phyloP scores from a whole-genome alignment of 305 asterid genomes.

The Fraxinus dipetala region DNA sequence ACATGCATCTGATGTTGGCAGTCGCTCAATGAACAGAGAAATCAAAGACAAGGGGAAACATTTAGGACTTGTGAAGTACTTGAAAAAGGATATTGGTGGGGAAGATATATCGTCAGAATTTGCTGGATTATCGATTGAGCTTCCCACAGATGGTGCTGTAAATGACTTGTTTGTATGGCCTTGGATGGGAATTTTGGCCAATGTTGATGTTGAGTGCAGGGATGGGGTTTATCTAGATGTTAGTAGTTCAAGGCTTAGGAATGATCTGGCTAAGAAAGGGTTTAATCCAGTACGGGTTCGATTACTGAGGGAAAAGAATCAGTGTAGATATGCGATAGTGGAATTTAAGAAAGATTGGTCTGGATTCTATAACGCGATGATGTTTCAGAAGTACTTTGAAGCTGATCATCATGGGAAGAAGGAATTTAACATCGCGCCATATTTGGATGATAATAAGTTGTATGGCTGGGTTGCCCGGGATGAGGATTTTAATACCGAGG shows the following conservation, averaged over 20 bases:
- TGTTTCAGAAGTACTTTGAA: constrained; percentile 80
- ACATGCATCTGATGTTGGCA: constrained; percentile 48
- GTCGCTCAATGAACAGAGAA: constrained; percentile 41
- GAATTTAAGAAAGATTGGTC: constrained; percentile 80
- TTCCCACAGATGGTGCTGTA: constrained; percentile 21
- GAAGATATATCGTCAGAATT: constrained; percentile 33
- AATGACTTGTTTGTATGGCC: constrained; percentile 55
- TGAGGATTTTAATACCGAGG: constrained; percentile 47
- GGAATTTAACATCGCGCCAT: constrained; percentile 34
- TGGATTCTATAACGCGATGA: constrained; percentile 67
- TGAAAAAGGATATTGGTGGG: constrained; percentile 33
- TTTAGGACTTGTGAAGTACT: constrained; percentile 43
- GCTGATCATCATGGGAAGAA: constrained; percentile 65
- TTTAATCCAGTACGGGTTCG: constrained; percentile 62
- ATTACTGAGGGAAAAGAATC: constrained; percentile 31
- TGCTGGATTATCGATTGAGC: constrained; percentile 32
- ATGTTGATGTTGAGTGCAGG: constrained; percentile 38
- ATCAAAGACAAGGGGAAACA: constrained; percentile 55
- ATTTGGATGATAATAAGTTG: constrained; percentile 15
- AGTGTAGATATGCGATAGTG: constrained; percentile 54
- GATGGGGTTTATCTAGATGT: constrained; percentile 29
- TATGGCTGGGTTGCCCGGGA: constrained; percentile 72
- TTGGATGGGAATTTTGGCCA: constrained; percentile 64
- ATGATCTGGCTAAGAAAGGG: constrained; percentile 49
- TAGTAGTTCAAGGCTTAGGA: constrained; percentile 44